Evolutionary conservation across 164 flowering plant genomes (phyloP).

Genomic region (Cinnamomum chago): DNA sequence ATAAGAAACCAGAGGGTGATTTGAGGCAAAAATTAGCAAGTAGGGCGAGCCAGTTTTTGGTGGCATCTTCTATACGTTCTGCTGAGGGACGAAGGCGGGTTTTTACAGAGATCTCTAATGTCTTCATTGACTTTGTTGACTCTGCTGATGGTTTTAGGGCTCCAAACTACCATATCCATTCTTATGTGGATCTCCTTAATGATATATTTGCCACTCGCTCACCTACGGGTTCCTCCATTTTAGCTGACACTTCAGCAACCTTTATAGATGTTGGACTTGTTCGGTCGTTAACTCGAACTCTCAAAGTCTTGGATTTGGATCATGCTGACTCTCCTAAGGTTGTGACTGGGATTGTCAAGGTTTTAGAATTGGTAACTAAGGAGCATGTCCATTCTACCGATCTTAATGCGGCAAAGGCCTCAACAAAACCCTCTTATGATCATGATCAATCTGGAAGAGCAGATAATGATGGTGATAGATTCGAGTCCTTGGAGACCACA

Average conservation of each 20-base stretch:
- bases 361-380: conserved; percentile 79
- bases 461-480: conserved; percentile 32
- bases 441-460: conserved; percentile 37
- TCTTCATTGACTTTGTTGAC: conserved; percentile 68
- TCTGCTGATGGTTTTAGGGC: conserved; percentile 50
- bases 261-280: conserved; percentile 90
- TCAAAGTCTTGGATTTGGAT: conserved; percentile 82
- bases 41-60: conserved; percentile 76
- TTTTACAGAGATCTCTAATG: conserved; percentile 58
- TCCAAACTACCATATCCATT: conserved; percentile 55
- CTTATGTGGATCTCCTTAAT: conserved; percentile 72
- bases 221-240: conserved; percentile 74
- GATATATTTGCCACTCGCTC: conserved; percentile 78
- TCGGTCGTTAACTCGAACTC: conserved; percentile 54
- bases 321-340: conserved; percentile 78
- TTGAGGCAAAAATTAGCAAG: conserved; percentile 84
- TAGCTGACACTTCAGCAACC: conserved; percentile 84
- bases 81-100: conserved; percentile 82
- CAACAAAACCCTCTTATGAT: conserved; percentile 43
- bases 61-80: conserved; percentile 86
- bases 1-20: conserved; percentile 79
- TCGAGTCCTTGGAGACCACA: conserved; percentile 49
- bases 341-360: conserved; percentile 73
- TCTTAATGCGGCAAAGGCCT: conserved; percentile 44
- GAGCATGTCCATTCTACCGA: conserved; percentile 77